Evolutionary conservation across 768 basidiomycete genomes (phyloP), one percentile per base, ranked within the genome.

Genomic region (Mycena metata): DNA sequence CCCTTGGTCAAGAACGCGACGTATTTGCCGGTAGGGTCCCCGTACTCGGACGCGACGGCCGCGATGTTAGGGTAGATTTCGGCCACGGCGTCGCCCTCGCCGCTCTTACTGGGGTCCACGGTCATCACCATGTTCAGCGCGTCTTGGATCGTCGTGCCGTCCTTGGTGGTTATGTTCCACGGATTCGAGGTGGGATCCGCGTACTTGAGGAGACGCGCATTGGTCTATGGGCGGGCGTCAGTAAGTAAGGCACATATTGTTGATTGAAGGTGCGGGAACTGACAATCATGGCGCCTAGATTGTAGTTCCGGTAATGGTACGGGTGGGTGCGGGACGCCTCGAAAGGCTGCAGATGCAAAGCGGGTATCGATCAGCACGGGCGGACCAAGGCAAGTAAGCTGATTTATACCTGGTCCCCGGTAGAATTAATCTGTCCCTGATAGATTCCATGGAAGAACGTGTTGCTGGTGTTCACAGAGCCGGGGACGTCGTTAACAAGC

Each of bases 251-350:
- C 6, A 30, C 30, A 30, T 30, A 6, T 50, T 2, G 10, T n/a
- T 56, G 47, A 2, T 19, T 10, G 46, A 33, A 46, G 33, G 33
- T 45, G 46, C 57, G 46, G 54, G n/a, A 24, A 75, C 86, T 74
- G 68, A 90, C 89, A 55, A 90, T 87, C 86, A 91, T 88, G 10
- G 89, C 90, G 2, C 86, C 88, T 17, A 91, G 81, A 69, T 92
- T 92, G 78, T 90, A 91, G 0, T 85, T 83, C 12, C 88, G 84
- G 74, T 91, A 91, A 73, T 91, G 90, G 75, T 86, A 91, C 17
- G 90, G 89, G 13, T 86, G 81, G 1, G 89, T 90, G 46, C 90
- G 86, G 6, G 78, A 80, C n/a, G 88, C 83, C 79, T 91, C 90
- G 11, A 89, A 77, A 15, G 90, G 90, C 87, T 89, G 54, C 4